These are phyloP conservation scores for Fraxinus nigra DNA, from an alignment of 305 asterid genomes.

Conservation along the genomic window DNA sequence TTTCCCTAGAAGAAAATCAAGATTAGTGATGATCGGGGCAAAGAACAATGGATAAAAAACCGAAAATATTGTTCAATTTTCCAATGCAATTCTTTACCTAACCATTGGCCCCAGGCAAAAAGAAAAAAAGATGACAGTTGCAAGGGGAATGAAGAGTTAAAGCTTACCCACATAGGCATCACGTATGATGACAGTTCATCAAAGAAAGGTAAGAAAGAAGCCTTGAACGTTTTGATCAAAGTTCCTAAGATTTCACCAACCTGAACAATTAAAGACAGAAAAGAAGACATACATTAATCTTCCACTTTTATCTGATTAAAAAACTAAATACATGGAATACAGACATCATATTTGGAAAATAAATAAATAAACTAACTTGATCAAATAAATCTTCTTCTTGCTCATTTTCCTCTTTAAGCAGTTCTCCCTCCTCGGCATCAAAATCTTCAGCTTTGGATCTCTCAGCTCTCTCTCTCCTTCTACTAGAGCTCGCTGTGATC, in stretches of 20 bases:
- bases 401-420: conserved; percentile 88
- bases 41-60: background rate
- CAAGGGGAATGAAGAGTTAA: conserved; percentile 14
- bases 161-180: conserved; percentile 97
- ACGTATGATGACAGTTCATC: conserved; percentile 74
- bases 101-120: background rate
- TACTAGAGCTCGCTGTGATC: conserved; percentile 83
- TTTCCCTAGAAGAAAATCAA: conserved; percentile 54
- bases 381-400: conserved; percentile 97
- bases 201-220: conserved; percentile 81
- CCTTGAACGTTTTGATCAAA: conserved; percentile 72
- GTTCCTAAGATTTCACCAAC: conserved; percentile 89
- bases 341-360: background rate
- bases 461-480: conserved; percentile 74
- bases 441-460: conserved; percentile 90
- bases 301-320: background rate
- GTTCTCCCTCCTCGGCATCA: conserved; percentile 88
- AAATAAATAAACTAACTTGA: conserved; percentile 48
- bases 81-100: background rate
- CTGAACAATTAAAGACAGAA: conserved; percentile 32
- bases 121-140: background rate
- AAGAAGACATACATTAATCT: background rate
- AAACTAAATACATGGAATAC: conserved; percentile 2
- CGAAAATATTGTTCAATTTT: background rate
- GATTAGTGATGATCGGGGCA: background rate